Evolutionary conservation across 2,329 filamentous ascomycete genomes (phyloP).

Genomic region (Phialemonium atrogriseum): DNA sequence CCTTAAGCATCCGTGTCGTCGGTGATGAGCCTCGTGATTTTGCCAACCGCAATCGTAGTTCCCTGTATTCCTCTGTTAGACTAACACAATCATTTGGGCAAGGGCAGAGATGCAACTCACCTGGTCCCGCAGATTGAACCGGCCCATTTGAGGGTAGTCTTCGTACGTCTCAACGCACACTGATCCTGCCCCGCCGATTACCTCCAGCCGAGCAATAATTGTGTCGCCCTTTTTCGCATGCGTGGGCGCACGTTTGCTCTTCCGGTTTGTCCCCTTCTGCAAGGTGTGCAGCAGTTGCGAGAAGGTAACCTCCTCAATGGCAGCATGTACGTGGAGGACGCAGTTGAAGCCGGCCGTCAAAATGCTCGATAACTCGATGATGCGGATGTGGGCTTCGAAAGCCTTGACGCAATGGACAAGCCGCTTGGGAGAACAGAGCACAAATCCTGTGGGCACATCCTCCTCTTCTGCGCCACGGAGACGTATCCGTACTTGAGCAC

Average conservation of each 20-base stretch:
- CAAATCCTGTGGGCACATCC: conserved; percentile 90
- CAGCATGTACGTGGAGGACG: conserved; percentile 92
- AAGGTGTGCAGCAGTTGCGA: conserved; percentile 81
- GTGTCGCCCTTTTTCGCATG: conserved; percentile 76
- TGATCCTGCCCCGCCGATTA: conserved; percentile 74
- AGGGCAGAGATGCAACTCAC: conserved; percentile 34
- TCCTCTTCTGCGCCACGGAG: conserved; percentile 95
- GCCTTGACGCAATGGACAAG: conserved; percentile 81
- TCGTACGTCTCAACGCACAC: conserved; percentile 94
- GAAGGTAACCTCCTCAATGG: conserved; percentile 96
- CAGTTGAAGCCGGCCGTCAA: conserved; percentile 95
- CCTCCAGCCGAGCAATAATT: conserved; percentile 87
- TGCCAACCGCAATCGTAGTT: conserved; percentile 98
- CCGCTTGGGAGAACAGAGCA: conserved; percentile 89
- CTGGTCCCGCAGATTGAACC: conserved; percentile 84
- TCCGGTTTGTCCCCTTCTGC: conserved; percentile 87
- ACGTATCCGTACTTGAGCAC: conserved; percentile 89
- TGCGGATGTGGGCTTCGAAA: conserved; percentile 95
- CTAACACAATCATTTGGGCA: conserved; percentile 8
- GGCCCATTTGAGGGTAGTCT: conserved; percentile 89
- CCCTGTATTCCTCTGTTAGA: conserved; percentile 47
- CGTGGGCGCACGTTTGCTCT: conserved; percentile 86
- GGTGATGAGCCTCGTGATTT: conserved; percentile 80
- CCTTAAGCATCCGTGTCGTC: too few species aligned
- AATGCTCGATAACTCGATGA: conserved; percentile 91